These are phyloP conservation scores for Pichia kudriavzevii DNA, from an alignment of 1,139 yeast genomes.

Conservation along the genomic window DNA sequence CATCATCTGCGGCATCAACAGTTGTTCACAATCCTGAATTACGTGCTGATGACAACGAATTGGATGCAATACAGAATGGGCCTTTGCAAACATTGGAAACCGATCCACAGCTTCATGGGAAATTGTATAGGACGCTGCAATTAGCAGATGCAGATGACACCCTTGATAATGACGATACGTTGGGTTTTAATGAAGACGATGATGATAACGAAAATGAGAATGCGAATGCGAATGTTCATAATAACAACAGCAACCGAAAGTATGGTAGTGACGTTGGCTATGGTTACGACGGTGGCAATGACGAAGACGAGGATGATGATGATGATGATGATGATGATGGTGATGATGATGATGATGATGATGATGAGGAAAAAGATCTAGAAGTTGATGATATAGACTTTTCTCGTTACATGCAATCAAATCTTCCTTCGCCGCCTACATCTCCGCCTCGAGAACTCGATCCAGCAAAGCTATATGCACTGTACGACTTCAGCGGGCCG, in stretches of 20 bases:
- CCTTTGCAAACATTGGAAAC: constrained; percentile 15
- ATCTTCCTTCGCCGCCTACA: constrained; percentile 58
- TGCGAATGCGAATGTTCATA: neutral
- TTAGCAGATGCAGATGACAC: constrained; percentile 4
- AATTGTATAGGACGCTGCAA: constrained; percentile 8
- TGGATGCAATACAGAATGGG: constrained; percentile 2
- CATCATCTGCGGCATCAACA: constrained; percentile 26
- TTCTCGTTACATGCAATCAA: neutral
- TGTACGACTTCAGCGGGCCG: constrained; percentile 83
- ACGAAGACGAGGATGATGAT: constrained; percentile 23
- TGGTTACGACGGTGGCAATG: constrained; percentile 4
- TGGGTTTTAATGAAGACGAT: neutral
- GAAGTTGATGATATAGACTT: neutral
- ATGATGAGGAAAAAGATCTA: constrained; percentile 10
- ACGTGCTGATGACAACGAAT: constrained; percentile 11
- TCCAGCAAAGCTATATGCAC: constrained; percentile 77
- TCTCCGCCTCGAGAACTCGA: constrained; percentile 80
- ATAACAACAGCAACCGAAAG: neutral
- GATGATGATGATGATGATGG: constrained; percentile 11
- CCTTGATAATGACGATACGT: too few relatives aligned
- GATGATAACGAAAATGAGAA: neutral
- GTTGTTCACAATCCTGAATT: constrained; percentile 18
- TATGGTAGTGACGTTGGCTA: constrained; percentile 2
- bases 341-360: constrained; percentile 14
- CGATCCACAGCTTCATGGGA: constrained; percentile 13